Evolutionary conservation across 2,329 filamentous ascomycete species (phyloP), one percentile per base, ranked within the genome.

Genomic region (Diaporthe citriasiana): DNA sequence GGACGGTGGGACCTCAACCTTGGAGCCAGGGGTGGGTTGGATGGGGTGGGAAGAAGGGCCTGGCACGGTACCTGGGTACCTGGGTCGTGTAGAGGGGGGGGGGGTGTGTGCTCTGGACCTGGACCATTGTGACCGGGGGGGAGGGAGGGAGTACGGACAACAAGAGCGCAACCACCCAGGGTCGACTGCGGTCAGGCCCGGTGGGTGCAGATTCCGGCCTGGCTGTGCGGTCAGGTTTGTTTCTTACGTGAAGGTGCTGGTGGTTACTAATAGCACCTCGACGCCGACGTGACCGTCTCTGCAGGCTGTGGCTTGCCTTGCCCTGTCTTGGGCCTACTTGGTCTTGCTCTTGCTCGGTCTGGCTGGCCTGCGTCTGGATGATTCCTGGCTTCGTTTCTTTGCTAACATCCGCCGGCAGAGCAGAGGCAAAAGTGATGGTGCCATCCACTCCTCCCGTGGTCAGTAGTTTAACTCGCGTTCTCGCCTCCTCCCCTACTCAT

Each of bases 1-100:
- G 71, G 72, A 71, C 66, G 65, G 71, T 60, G 74, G 74, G 74
- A 73, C 74, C 71, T 70, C 73, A 74, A 66, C 60, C 63, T 68
- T 53, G 63, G 63, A 68, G 71, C 53, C 57, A 70, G 56, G 69
- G 71, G 73, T 51, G 42, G 56, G 60, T 35, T 65, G 73, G 51
- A 47, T 38, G 69, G 63, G 68, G 35, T 45, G 66, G 42, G 47
- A 47, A 38, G 47, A 47, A 38, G 66, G 30, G 55, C 56, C 56
- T 59, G 68, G 19, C 17, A 47, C 19, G 60, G 60, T 65, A 70
- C 57, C 38, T 63, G n/a, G 69, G 38, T 50, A 50, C 69, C 69
- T 50, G 30, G 45, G 10, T 40, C n/a, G 33, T 47, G 69, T 33
- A 33, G 53, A 42, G 40, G 51, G 53, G 53, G 40, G 51, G 53